A percentile compares a stretch with the other conserved stretches of the same genome.
Conservation (phyloP, 1,284 basidiomycete species). For the Ceratobasidium sp. region DNA sequence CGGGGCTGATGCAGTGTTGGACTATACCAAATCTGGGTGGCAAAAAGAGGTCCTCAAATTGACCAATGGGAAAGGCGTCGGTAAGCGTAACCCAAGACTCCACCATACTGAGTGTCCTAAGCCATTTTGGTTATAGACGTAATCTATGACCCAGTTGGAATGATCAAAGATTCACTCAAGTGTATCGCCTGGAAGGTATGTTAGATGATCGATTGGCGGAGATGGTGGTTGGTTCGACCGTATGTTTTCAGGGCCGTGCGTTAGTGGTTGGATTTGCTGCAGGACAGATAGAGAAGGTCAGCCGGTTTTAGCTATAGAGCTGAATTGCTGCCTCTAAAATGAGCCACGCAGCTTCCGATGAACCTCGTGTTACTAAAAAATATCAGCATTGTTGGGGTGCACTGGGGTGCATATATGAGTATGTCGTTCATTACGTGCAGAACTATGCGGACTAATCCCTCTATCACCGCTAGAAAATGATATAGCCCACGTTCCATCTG, state of each 20-base stretch:
- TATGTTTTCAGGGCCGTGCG: conserved; percentile 67
- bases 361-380: conserved; percentile 92
- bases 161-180: conserved; percentile 81
- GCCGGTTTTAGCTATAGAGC: conserved; percentile 26
- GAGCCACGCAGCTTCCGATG: conserved; percentile 83
- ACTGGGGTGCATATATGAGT: conserved; percentile 86
- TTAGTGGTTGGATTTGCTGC: conserved; percentile 93
- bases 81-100: conserved; percentile 41
- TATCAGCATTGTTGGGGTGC: conserved; percentile 80
- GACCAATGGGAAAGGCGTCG: conserved; percentile 83
- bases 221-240: neutral
- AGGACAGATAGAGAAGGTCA: conserved; percentile 88
- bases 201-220: neutral
- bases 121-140: conserved; percentile 62
- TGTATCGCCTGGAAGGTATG: conserved; percentile 87
- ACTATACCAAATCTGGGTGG: conserved; percentile 74
- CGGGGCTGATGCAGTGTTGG: conserved; percentile 74
- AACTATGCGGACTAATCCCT: neutral
- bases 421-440: conserved; percentile 10
- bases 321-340: no score
- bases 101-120: neutral
- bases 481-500: conserved; percentile 67
- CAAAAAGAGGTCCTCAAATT: conserved; percentile 78
- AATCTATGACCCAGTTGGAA: conserved; percentile 89
- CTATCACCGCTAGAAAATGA: conserved; percentile 67